Evolutionary conservation across 305 asterid species (phyloP).

Genomic region (Fraxinus paxiana): DNA sequence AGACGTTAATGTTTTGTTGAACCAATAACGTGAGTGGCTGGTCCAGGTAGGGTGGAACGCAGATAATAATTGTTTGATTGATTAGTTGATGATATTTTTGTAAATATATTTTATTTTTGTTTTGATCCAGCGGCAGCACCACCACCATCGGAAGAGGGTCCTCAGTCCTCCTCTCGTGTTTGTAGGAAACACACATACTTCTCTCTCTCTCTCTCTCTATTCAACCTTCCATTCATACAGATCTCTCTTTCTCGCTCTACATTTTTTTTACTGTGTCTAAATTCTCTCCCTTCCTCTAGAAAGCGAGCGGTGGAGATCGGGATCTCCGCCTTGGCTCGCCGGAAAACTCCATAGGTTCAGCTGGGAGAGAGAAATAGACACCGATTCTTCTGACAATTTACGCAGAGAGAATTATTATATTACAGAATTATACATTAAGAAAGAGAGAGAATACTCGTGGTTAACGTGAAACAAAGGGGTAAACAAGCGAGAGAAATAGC

Average conservation of each 20-base stretch:
- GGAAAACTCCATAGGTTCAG: conserved; percentile 30
- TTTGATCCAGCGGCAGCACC: not conserved
- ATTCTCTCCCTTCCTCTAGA: conserved; percentile 18
- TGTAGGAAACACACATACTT: not conserved
- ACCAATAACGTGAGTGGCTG: not conserved
- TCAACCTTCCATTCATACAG: conserved; percentile 29
- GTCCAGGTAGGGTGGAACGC: conserved; percentile 7
- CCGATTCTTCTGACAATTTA: conserved; percentile 25
- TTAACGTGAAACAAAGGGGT: conserved; percentile 80
- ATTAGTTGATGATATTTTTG: not conserved
- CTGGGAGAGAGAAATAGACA: conserved; percentile 22
- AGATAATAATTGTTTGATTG: not conserved
- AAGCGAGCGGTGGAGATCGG: conserved; percentile 44
- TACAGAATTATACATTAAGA: not conserved
- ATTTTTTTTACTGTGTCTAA: conserved; percentile 5
- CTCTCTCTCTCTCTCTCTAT: conserved; percentile 25
- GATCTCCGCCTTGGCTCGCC: conserved; percentile 57
- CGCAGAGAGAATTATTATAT: conserved; percentile 27
- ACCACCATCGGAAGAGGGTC: conserved; percentile 6
- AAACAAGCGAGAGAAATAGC: conserved; percentile 35
- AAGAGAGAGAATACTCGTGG: conserved; percentile 36
- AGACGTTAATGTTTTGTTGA: not conserved
- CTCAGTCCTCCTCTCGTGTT: not conserved
- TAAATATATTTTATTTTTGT: not conserved
- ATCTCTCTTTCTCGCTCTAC: conserved; percentile 31